Conservation (phyloP, 768 basidiomycete genomes). For the Sarcomyxa edulis region DNA sequence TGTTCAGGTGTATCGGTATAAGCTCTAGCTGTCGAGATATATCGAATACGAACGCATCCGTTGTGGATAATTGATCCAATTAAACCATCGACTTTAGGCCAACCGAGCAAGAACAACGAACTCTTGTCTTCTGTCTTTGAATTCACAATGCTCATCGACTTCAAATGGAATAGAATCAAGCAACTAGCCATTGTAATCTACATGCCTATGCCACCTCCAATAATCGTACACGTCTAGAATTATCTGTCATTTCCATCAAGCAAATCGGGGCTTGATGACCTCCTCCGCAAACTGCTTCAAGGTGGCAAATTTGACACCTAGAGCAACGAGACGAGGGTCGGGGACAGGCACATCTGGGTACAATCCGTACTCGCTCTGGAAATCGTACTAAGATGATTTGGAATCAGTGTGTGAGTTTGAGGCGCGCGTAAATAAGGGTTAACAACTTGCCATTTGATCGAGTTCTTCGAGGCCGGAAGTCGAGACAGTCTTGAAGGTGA, state of each 20-base stretch:
- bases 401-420: background rate
- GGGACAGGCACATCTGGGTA: slow-evolving; percentile 7
- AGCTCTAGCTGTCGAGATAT: background rate
- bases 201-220: too few relatives aligned
- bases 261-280: slow-evolving; percentile 8
- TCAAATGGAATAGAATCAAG: too few relatives aligned
- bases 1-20: background rate
- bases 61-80: background rate
- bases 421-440: background rate
- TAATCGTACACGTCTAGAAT: too few relatives aligned
- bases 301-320: slow-evolving; percentile 13
- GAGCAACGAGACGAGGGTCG: slow-evolving; percentile 9
- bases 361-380: slow-evolving; percentile 1
- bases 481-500: slow-evolving; percentile 7
- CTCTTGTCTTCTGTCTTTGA: background rate
- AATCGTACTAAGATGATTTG: slow-evolving; percentile 8
- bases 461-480: slow-evolving; percentile 10
- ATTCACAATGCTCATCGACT: too few relatives aligned
- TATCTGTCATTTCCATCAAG: too few relatives aligned
- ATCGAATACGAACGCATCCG: too few relatives aligned
- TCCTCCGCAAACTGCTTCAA: slow-evolving; percentile 11
- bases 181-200: too few relatives aligned
- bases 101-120: background rate
- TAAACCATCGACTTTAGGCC: background rate
- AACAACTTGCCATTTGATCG: slow-evolving; percentile 12